phyloP scores from a whole-genome alignment of 345 rosid genomes.

The Hibiscus syriacus region DNA sequence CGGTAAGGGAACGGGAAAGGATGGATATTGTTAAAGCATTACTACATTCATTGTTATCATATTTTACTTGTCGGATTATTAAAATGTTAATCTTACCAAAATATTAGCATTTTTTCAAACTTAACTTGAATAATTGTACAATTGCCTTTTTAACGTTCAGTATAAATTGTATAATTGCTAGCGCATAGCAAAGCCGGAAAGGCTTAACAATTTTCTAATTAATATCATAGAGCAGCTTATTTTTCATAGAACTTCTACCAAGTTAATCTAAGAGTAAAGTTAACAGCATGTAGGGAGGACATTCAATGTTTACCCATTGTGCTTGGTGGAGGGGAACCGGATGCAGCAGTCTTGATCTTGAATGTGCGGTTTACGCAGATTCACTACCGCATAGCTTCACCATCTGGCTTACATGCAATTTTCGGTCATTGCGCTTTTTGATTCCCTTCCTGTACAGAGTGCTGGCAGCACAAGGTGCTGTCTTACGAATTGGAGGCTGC shows the following conservation, averaged over 20 bases:
- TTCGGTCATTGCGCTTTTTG: constrained; percentile 46
- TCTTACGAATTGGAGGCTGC: constrained; percentile 15
- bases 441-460: constrained; percentile 56
- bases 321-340: neutral
- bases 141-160: neutral
- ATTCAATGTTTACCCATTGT: neutral
- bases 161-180: too few relatives aligned
- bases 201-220: neutral
- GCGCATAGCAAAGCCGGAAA: too few relatives aligned
- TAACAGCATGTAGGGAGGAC: neutral
- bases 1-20: too few relatives aligned
- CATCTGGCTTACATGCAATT: constrained; percentile 24
- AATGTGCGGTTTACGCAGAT: neutral
- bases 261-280: neutral
- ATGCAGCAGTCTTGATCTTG: neutral
- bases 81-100: too few relatives aligned
- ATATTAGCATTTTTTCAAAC: too few relatives aligned
- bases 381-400: neutral
- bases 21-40: too few relatives aligned
- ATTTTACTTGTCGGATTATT: too few relatives aligned
- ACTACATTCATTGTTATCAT: too few relatives aligned
- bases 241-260: neutral
- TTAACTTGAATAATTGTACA: neutral
- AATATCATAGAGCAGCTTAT: neutral
- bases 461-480: constrained; percentile 31